These are phyloP conservation scores for Mucor sp. DNA, from an alignment of 371 early-diverging fungal genomes.

Conservation along the genomic window DNA sequence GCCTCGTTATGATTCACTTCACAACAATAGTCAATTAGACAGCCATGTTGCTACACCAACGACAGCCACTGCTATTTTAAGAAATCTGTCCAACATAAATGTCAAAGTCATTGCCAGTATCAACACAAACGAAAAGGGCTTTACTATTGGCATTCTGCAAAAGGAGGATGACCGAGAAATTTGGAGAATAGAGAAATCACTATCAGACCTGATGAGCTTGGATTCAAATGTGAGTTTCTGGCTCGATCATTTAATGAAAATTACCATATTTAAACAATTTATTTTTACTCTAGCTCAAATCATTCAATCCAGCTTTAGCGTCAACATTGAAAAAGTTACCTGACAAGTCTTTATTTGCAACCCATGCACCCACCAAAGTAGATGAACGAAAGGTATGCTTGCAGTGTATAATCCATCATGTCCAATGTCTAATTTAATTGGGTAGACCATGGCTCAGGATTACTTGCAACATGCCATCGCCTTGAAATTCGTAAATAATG, in stretches of 20 bases:
- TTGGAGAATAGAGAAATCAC: slow-evolving; percentile 84
- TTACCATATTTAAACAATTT: neutral
- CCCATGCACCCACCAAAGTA: slow-evolving; percentile 67
- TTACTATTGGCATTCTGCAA: slow-evolving; percentile 49
- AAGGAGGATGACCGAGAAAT: slow-evolving; percentile 49
- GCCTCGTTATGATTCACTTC: slow-evolving; percentile 15
- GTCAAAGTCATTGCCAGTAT: slow-evolving; percentile 69
- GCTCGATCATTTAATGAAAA: neutral
- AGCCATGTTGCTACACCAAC: slow-evolving; percentile 12
- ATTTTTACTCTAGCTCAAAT: slow-evolving; percentile 25
- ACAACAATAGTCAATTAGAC: slow-evolving; percentile 3
- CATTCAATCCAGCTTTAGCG: slow-evolving; percentile 39
- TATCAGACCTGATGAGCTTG: slow-evolving; percentile 75
- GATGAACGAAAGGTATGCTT: slow-evolving; percentile 64
- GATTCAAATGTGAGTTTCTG: slow-evolving; percentile 63
- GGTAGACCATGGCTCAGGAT: slow-evolving; percentile 49
- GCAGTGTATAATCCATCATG: neutral
- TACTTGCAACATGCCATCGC: slow-evolving; percentile 67
- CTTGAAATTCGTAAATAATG: slow-evolving; percentile 47
- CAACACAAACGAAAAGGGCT: slow-evolving; percentile 70
- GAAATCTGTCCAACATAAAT: slow-evolving; percentile 39
- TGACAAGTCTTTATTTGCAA: slow-evolving; percentile 74
- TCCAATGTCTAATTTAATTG: neutral
- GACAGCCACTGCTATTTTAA: neutral
- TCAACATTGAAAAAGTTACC: slow-evolving; percentile 71